Conservation (phyloP, 106 monocot species). For the Alisma plantagoaquatica region DNA sequence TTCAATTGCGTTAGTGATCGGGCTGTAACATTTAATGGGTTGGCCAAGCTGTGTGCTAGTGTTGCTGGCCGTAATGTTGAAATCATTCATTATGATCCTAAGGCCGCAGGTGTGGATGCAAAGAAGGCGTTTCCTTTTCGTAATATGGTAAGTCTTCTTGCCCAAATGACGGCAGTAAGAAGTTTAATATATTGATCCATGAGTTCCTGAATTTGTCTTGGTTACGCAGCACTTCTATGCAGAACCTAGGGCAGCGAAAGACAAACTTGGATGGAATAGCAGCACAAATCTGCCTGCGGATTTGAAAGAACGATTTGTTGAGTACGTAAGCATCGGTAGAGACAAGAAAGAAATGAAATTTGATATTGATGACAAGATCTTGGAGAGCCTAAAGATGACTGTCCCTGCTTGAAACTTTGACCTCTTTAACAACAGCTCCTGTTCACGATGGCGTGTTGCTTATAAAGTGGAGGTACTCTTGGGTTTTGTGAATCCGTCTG, state of each 20-base stretch:
- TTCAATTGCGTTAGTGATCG: constrained; percentile 92
- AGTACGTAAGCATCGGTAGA: constrained; percentile 79
- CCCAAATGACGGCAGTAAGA: neutral
- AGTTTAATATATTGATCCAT: neutral
- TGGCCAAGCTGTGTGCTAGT: constrained; percentile 65
- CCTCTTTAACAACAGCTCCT: too few species aligned
- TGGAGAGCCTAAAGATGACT: constrained; percentile 46
- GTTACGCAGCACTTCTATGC: constrained; percentile 83
- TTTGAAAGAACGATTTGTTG: constrained; percentile 76
- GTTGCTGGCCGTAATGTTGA: constrained; percentile 61
- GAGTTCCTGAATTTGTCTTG: too few species aligned
- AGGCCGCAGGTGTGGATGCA: constrained; percentile 70
- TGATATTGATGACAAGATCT: constrained; percentile 83
- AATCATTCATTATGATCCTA: constrained; percentile 77
- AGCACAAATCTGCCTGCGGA: constrained; percentile 80
- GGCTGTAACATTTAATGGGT: constrained; percentile 71
- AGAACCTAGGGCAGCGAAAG: constrained; percentile 89
- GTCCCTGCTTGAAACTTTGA: constrained; percentile 26
- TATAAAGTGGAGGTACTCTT: too few species aligned
- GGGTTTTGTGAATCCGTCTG: too few species aligned
- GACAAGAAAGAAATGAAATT: constrained; percentile 77
- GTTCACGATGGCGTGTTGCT: too few species aligned
- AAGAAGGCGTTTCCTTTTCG: constrained; percentile 98
- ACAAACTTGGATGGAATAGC: constrained; percentile 69
- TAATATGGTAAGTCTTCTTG: constrained; percentile 51